Evolutionary conservation across 352 stramenopile genomes (phyloP), one percentile per base, ranked within the genome.

Genomic region (Phytophthora sansomeana): DNA sequence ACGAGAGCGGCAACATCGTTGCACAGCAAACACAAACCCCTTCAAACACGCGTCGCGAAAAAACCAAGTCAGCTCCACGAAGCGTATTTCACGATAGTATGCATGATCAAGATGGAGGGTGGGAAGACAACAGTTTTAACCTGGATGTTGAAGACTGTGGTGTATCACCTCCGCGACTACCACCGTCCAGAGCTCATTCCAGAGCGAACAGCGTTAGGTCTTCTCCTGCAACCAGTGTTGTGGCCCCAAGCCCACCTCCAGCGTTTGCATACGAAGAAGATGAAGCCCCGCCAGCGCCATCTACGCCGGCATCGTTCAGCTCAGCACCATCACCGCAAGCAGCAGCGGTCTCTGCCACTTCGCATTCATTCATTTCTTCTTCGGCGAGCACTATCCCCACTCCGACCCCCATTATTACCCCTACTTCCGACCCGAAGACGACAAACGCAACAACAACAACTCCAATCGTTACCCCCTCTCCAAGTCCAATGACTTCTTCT

Each of bases 61-160:
- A 74, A 50, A 21, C 41, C 10, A 74, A 60, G 54, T 65, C 58
- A 10, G 47, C 58, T 1, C 41, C 39, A 41, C 39, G 58, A 49
- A 52, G 30, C 36, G 33, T 65, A 6, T 17, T 74, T 52, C 46
- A 48, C 29, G 32, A 58, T 9, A n/a, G 32, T 3, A 29, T 32
- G 11, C 39, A 29, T 16, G 24, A 26, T 36, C 30, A 66, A 54
- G 33, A 35, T 19, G 57, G 35, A 67, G 21, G 6, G 21, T 46
- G 38, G 33, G 58, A 72, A 29, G 69, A 77, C 42, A 72, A 55
- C 28, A 62, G 53, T 54, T 77, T 77, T 41, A 33, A 63, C 21
- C 41, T 77, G 19, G 63, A 50, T 7, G 69, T 69, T 26, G 53
- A 53, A 28, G 21, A 57, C 32, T 70, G 51, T 28, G 69, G 69